These are phyloP conservation scores for Capsicum rhomboideum DNA, from an alignment of 257 asterid genomes.

Conservation along the genomic window DNA sequence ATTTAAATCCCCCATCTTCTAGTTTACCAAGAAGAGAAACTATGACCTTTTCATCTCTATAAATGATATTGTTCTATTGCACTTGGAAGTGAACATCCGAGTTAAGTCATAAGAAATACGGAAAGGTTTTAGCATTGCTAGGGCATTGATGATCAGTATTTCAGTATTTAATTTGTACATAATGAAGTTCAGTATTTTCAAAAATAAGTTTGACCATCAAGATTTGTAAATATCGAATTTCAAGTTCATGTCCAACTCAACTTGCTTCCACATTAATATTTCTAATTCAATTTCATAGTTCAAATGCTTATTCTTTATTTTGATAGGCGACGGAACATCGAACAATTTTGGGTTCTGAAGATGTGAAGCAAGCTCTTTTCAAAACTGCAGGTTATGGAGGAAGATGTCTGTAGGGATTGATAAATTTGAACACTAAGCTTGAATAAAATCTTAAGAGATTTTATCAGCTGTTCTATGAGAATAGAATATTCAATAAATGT, in stretches of 20 bases:
- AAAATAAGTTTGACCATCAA: too few species aligned
- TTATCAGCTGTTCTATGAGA: not conserved
- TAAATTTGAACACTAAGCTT: not conserved
- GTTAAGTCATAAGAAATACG: too few species aligned
- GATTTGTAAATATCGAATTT: too few species aligned
- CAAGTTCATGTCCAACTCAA: not conserved
- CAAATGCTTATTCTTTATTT: not conserved
- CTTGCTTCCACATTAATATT: not conserved
- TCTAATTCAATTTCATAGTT: not conserved
- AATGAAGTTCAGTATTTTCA: too few species aligned
- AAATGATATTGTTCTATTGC: too few species aligned
- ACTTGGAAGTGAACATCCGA: too few species aligned
- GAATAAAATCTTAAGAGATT: not conserved
- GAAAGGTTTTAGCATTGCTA: too few species aligned
- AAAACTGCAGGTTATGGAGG: conserved; percentile 80
- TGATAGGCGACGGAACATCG: conserved; percentile 45
- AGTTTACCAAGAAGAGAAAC: too few species aligned
- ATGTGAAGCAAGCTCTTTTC: conserved; percentile 55
- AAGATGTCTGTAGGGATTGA: conserved; percentile 40
- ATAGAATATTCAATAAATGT: not conserved
- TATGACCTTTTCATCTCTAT: too few species aligned
- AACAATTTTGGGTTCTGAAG: conserved; percentile 32
- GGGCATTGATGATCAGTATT: too few species aligned
- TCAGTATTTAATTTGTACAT: too few species aligned
- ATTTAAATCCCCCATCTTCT: too few species aligned